phyloP scores from a whole-genome alignment of 202 grass and related monocot species.

The Setaria viridis region DNA sequence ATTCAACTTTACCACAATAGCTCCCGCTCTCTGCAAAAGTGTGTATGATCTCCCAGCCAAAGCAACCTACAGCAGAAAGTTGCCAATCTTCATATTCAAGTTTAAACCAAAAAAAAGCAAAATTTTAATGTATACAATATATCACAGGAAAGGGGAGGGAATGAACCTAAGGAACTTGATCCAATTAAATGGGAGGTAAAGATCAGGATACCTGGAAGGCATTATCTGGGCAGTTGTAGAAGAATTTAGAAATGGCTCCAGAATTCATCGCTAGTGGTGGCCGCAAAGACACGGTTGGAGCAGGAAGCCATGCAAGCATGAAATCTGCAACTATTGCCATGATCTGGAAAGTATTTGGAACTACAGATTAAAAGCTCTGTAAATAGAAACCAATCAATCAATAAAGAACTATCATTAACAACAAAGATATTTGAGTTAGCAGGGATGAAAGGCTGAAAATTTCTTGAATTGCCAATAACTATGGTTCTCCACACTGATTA shows the following conservation, averaged over 20 bases:
- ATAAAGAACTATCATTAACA: not conserved
- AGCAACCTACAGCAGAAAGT: slow-evolving; percentile 71
- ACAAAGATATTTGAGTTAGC: not conserved
- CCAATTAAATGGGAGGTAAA: slow-evolving; percentile 32
- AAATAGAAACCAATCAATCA: slow-evolving; percentile 8
- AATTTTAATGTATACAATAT: not conserved
- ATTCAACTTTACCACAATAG: slow-evolving; percentile 79
- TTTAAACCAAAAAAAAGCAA: slow-evolving; percentile 12
- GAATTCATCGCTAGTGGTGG: slow-evolving; percentile 70
- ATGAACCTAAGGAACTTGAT: slow-evolving; percentile 15
- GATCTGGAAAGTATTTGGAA: slow-evolving; percentile 58
- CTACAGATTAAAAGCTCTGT: slow-evolving; percentile 31
- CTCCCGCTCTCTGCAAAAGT: slow-evolving; percentile 89
- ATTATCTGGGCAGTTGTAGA: slow-evolving; percentile 96
- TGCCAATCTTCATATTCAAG: not conserved
- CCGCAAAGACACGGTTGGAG: slow-evolving; percentile 89
- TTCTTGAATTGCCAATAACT: not conserved
- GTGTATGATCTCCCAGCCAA: slow-evolving; percentile 87
- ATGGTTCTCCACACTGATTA: not conserved
- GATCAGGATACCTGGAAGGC: slow-evolving; percentile 83
- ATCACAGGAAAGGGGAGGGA: slow-evolving; percentile 5
- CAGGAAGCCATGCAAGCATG: slow-evolving; percentile 99
- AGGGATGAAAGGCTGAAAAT: not conserved
- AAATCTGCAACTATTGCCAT: slow-evolving; percentile 99
- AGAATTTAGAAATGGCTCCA: slow-evolving; percentile 82